Percentiles rank a stretch among this genome's conserved stretches.
These are phyloP conservation scores for Neurospora sp. DNA, from an alignment of 2,329 filamentous ascomycete species.

Conservation along the genomic window DNA sequence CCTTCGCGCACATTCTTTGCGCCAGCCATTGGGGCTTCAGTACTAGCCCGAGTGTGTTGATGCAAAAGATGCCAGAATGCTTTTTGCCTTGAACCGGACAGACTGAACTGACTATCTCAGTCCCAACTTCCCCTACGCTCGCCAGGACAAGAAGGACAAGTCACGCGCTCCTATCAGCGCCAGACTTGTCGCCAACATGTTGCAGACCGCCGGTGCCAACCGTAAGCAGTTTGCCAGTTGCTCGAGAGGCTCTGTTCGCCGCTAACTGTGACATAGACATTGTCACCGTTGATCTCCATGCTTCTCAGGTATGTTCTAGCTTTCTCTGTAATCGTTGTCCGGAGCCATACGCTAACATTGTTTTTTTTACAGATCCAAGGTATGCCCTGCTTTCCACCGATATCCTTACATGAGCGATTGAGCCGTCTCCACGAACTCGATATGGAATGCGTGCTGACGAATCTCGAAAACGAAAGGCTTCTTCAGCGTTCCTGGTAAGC, in stretches of 20 bases:
- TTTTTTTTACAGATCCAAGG: conserved; percentile 16
- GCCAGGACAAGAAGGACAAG: conserved; percentile 94
- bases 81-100: neutral
- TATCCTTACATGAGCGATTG: neutral
- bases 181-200: conserved; percentile 94
- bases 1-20: neutral
- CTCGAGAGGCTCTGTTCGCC: conserved; percentile 14
- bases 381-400: conserved; percentile 1
- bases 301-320: conserved; percentile 50
- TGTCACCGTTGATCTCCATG: conserved; percentile 94
- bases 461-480: conserved; percentile 65
- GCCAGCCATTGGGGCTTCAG: neutral
- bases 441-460: neutral
- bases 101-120: conserved; percentile 13
- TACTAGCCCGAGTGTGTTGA: neutral
- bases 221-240: conserved; percentile 34
- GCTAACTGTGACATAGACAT: conserved; percentile 31
- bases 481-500: conserved; percentile 59
- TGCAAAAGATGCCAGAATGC: neutral
- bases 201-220: conserved; percentile 87
- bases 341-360: neutral
- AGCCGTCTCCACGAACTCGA: neutral
- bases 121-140: conserved; percentile 91
- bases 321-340: neutral
- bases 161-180: conserved; percentile 93